phyloP scores from a whole-genome alignment of 2,329 filamentous ascomycete species.

The Eurotiales sp. region DNA sequence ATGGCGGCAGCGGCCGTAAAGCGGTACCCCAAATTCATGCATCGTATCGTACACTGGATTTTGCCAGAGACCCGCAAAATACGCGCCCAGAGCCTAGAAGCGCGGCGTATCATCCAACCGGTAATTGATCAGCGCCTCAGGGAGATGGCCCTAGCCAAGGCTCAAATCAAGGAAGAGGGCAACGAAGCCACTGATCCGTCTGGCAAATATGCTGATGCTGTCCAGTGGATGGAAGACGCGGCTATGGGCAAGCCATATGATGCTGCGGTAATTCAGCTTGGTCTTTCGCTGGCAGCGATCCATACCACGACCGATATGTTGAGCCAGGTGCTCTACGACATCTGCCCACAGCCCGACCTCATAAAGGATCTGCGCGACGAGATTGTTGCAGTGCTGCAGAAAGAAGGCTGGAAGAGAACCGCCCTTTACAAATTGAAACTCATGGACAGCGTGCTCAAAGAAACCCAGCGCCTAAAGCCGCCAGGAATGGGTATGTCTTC shows the following conservation, averaged over 20 bases:
- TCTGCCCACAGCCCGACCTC: not conserved
- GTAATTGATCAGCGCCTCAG: slow-evolving; percentile 13
- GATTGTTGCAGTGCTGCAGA: not conserved
- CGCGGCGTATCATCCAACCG: slow-evolving; percentile 28
- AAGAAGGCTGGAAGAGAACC: slow-evolving; percentile 1
- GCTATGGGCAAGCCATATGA: slow-evolving; percentile 16
- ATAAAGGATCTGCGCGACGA: slow-evolving; percentile 3
- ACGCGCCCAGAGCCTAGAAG: slow-evolving; percentile 32
- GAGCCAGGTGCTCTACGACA: slow-evolving; percentile 8
- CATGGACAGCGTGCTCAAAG: slow-evolving; percentile 24
- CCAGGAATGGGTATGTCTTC: slow-evolving; percentile 16
- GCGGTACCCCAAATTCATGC: slow-evolving; percentile 34
- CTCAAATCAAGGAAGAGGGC: not conserved
- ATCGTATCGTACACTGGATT: slow-evolving; percentile 38
- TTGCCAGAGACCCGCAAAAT: slow-evolving; percentile 35
- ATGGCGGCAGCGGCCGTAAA: slow-evolving; percentile 31
- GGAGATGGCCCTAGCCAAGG: not conserved
- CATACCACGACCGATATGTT: slow-evolving; percentile 14
- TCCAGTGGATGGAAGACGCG: slow-evolving; percentile 18
- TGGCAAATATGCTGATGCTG: slow-evolving; percentile 15
- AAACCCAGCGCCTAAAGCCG: slow-evolving; percentile 21
- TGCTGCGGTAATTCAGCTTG: slow-evolving; percentile 16
- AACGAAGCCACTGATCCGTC: not conserved
- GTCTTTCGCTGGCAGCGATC: slow-evolving; percentile 17
- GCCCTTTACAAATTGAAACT: slow-evolving; percentile 11